A percentile compares a stretch with the other conserved stretches of the same genome.
Conservation (phyloP, 352 stramenopile genomes). For the Pythium folliculosum region DNA sequence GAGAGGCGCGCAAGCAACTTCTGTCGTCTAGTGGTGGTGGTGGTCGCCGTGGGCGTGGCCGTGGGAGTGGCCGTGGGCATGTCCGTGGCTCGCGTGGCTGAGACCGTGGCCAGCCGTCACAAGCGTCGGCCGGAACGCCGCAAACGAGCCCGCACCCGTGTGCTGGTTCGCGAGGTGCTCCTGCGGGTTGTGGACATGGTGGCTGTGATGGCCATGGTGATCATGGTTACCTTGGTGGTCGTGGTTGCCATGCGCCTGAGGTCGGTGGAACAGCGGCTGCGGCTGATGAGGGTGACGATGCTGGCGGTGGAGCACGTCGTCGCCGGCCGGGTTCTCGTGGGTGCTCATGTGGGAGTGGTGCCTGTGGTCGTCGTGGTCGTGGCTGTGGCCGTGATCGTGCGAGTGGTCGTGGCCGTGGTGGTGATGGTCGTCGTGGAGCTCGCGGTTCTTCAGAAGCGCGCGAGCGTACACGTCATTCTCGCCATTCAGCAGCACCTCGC, state of each 20-base stretch:
- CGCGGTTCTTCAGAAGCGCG: conserved; percentile 14
- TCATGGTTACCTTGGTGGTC: conserved; percentile 8
- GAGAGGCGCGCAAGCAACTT: not conserved
- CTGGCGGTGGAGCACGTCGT: conserved; percentile 37
- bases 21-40: conserved; percentile 17
- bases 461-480: conserved; percentile 7
- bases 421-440: conserved; percentile 28
- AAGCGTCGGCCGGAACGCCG: conserved; percentile 16
- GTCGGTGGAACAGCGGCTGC: conserved; percentile 11
- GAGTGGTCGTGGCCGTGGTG: conserved; percentile 29
- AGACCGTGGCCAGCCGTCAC: conserved; percentile 14
- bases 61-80: conserved; percentile 16
- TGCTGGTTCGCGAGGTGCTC: conserved; percentile 21
- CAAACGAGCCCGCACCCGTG: not conserved
- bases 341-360: conserved; percentile 49
- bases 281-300: conserved; percentile 15
- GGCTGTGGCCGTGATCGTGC: conserved; percentile 22
- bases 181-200: conserved; percentile 21
- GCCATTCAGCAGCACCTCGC: conserved; percentile 21
- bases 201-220: conserved; percentile 1
- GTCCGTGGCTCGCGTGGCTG: not conserved
- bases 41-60: conserved; percentile 21
- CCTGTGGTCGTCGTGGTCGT: conserved; percentile 15
- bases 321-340: conserved; percentile 63
- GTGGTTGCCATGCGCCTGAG: not conserved